These are phyloP conservation scores for Sistotremastrum niveocremeum DNA, from an alignment of 768 basidiomycete species.

Conservation along the genomic window DNA sequence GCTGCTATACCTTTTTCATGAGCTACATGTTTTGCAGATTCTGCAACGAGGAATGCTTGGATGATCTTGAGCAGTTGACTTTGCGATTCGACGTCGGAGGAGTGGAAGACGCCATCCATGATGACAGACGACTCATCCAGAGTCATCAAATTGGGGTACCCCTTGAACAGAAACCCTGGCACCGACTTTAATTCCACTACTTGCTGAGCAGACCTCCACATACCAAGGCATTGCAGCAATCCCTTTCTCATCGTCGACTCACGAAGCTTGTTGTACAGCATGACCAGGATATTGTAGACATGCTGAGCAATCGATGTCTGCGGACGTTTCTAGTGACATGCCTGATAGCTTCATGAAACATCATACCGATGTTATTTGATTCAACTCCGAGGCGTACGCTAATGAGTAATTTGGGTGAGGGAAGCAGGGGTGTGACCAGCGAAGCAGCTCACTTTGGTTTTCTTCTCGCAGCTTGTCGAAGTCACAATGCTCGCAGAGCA, in stretches of 20 bases:
- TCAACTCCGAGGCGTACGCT: slow-evolving; percentile 46
- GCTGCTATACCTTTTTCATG: slow-evolving; percentile 46
- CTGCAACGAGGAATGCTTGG: slow-evolving; percentile 81
- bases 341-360: slow-evolving; percentile 2
- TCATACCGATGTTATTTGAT: slow-evolving; percentile 41
- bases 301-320: slow-evolving; percentile 71
- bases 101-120: slow-evolving; percentile 82
- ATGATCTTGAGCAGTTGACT: slow-evolving; percentile 74
- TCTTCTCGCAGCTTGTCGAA: slow-evolving; percentile 66
- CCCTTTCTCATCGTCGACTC: slow-evolving; percentile 51
- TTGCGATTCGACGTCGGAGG: slow-evolving; percentile 55
- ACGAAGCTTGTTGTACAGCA: slow-evolving; percentile 54
- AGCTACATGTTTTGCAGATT: slow-evolving; percentile 62
- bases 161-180: slow-evolving; percentile 80
- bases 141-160: slow-evolving; percentile 86
- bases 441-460: slow-evolving; percentile 33
- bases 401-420: slow-evolving; percentile 1
- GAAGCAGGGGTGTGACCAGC: not conserved
- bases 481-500: slow-evolving; percentile 81
- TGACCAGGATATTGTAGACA: slow-evolving; percentile 59
- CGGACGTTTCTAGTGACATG: not conserved
- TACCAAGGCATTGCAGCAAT: slow-evolving; percentile 77
- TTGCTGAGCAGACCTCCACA: slow-evolving; percentile 8
- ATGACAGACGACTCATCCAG: slow-evolving; percentile 61
- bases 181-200: not conserved